Evolutionary conservation across 257 asterid genomes (phyloP).

Genomic region (Solanum tarapatanum): DNA sequence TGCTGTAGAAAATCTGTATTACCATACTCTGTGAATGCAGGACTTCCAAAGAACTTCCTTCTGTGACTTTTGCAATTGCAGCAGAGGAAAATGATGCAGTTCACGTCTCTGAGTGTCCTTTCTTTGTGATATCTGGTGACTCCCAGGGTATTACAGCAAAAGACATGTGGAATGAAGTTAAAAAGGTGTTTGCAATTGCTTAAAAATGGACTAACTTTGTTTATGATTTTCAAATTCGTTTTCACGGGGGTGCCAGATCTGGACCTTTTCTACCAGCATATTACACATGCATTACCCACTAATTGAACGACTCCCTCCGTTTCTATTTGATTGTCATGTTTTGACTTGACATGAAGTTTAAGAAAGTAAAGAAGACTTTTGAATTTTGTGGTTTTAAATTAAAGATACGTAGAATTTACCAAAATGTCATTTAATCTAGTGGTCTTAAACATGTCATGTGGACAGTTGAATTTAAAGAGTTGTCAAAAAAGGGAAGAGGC

Average conservation of each 20-base stretch:
- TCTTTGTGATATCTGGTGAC: conserved; percentile 72
- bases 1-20: neutral
- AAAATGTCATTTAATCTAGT: neutral
- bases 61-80: conserved; percentile 79
- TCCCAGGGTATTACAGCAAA: conserved; percentile 65
- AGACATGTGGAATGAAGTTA: conserved; percentile 91
- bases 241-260: neutral
- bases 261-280: neutral
- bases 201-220: neutral
- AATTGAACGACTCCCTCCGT: neutral
- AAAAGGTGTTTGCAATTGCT: conserved; percentile 45
- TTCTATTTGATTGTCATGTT: neutral
- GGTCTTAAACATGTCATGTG: neutral
- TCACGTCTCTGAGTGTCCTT: conserved; percentile 81
- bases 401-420: neutral
- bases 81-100: conserved; percentile 66
- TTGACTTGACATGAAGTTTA: neutral
- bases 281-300: neutral
- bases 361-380: neutral
- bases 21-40: conserved; percentile 28
- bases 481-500: too few species aligned
- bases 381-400: neutral
- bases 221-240: conserved; percentile 2
- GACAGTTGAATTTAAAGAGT: neutral
- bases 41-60: conserved; percentile 64